These are phyloP conservation scores for Colletotrichum tabaci DNA, from an alignment of 2,329 filamentous ascomycete species.

Conservation along the genomic window DNA sequence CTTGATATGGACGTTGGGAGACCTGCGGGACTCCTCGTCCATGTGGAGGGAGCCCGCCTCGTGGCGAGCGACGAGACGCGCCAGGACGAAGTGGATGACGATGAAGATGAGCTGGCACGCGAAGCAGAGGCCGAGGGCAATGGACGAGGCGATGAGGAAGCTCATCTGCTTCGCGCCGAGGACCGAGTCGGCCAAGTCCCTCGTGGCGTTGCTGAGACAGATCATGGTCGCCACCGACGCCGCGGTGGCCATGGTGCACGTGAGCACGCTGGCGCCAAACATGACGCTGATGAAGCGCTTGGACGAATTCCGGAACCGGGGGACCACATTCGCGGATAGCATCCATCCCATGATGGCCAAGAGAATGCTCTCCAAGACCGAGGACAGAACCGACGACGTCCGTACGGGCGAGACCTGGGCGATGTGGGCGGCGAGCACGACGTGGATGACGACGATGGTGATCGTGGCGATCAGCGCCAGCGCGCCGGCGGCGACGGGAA, in stretches of 20 bases:
- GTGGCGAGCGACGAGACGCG: conserved; percentile 51
- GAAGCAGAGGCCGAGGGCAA: conserved; percentile 62
- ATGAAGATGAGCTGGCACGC: conserved; percentile 65
- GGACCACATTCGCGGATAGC: conserved; percentile 49
- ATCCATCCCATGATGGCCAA: conserved; percentile 54
- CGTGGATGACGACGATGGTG: conserved; percentile 57
- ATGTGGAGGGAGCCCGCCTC: conserved; percentile 49
- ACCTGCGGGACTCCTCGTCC: conserved; percentile 51
- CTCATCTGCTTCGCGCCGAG: conserved; percentile 51
- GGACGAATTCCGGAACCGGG: conserved; percentile 40
- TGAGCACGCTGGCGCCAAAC: conserved; percentile 56
- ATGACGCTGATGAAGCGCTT: conserved; percentile 51
- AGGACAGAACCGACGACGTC: conserved; percentile 56
- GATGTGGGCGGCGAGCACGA: conserved; percentile 55
- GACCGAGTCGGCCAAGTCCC: conserved; percentile 49
- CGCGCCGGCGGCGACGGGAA: conserved; percentile 55
- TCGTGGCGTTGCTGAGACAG: conserved; percentile 54
- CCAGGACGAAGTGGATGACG: conserved; percentile 59
- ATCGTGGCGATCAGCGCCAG: conserved; percentile 56
- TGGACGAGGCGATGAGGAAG: conserved; percentile 61
- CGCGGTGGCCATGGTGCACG: conserved; percentile 61
- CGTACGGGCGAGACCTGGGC: conserved; percentile 51
- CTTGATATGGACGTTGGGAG: conserved; percentile 61
- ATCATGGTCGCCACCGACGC: conserved; percentile 62
- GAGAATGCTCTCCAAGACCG: conserved; percentile 54